Evolutionary conservation across 768 basidiomycete genomes (phyloP).

Genomic region (Pseudohyphozyma bogoriensis): DNA sequence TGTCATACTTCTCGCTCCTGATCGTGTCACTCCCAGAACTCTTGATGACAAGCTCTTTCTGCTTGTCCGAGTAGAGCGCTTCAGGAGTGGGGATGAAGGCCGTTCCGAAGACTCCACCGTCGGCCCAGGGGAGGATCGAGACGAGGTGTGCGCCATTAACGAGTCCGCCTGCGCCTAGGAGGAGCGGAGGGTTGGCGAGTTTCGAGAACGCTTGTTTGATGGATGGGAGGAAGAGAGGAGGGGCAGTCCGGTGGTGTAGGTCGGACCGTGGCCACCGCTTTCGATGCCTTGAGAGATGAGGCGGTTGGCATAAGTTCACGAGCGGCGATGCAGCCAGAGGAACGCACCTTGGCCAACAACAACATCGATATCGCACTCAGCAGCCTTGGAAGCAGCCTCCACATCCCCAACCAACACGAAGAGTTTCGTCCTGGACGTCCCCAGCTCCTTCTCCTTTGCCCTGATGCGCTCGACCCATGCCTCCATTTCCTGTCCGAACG

Average conservation of each 20-base stretch:
- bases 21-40: slow-evolving; percentile 39
- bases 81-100: slow-evolving; percentile 63
- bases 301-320: slow-evolving; percentile 6
- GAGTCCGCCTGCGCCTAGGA: slow-evolving; percentile 64
- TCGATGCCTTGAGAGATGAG: too few species aligned
- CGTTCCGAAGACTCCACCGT: slow-evolving; percentile 62
- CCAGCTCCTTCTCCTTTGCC: neutral
- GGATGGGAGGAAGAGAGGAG: slow-evolving; percentile 1
- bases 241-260: slow-evolving; percentile 47
- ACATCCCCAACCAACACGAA: slow-evolving; percentile 58
- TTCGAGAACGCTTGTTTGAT: neutral
- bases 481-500: neutral
- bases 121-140: slow-evolving; percentile 52
- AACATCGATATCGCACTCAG: slow-evolving; percentile 63
- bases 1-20: slow-evolving; percentile 57
- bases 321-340: neutral
- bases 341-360: slow-evolving; percentile 64
- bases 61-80: slow-evolving; percentile 45
- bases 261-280: slow-evolving; percentile 63
- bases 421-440: slow-evolving; percentile 34
- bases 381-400: slow-evolving; percentile 51
- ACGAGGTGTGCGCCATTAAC: slow-evolving; percentile 57
- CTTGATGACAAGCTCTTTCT: slow-evolving; percentile 47
- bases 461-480: neutral
- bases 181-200: slow-evolving; percentile 1